Evolutionary conservation across 306 rosid species (phyloP), one percentile per base, ranked within the genome.

Genomic region (Luffa acutangula): DNA sequence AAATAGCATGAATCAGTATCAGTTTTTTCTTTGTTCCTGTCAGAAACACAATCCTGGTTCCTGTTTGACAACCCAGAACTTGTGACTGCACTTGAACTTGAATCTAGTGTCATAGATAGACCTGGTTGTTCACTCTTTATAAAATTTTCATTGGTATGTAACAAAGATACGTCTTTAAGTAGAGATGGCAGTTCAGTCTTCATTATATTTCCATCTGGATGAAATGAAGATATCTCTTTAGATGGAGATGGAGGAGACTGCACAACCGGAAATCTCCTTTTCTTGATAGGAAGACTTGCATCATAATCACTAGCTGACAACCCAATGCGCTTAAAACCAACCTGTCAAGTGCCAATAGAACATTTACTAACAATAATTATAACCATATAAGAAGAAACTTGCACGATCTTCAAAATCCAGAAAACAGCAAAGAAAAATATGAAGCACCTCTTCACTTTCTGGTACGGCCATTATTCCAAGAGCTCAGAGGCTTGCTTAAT

Each of bases 261-360:
- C 76, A 85, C 65, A 77, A 89, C 42, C 6, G 90, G 93, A 75
- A 87, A 90, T 85, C 91, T 85, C 81, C 98, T 88, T 86, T 94
- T 94, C 92, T 94, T 94, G 86, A 92, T 92, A 51, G 98, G 98
- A 74, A 94, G 90, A 87, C 96, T 94, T 85, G 94, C 89, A 89
- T 84, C 80, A 83, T 89, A 92, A 89, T 86, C 91, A 88, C 91
- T 86, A 87, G 84, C 80, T 39, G 87, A 85, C 87, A 89, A 88
- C 71, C 81, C 84, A 85, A 77, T 77, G 76, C 94, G 86, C 81
- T 91, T 92, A 64, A 94, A 83, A 91, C 90, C 93, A 41, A 86
- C 89, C 98, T 94, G 95, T 84, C 91, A 92, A 89, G 72, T 80
- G 87, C 67, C 42, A 62, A 31, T 62, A 31, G 73, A 92, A 89